Base-by-base conservation (phyloP, 495 filamentous ascomycete genomes). In the Penicillium odoratum region DNA sequence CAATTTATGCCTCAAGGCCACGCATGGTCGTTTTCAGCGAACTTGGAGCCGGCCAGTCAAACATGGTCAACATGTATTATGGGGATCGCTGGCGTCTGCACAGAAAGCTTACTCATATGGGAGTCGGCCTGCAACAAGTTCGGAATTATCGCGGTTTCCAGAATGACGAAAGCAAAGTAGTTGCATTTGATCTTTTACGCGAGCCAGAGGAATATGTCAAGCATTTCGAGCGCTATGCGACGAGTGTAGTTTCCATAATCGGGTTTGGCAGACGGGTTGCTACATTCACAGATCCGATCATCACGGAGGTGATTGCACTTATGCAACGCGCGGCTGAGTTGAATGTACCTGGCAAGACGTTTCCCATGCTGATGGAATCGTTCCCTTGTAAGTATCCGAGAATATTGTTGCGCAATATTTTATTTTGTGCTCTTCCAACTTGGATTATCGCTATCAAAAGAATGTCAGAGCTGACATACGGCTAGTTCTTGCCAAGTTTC, bases 321-420 rank as follows among this genome's bases (percentile, higher is more conserved):
- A 75, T 75, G 72, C 72, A 73, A 25, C 42, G 44, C 8, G 72
- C 72, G 3, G 69, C 70, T 13, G 65, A 67, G 48, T 57, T 75
- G 44, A 73, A 73, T 59, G 72, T 73, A 21, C 83, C 83, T 2
- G 83, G 83, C 15, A 86, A 83, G 59, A 76, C 64, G 0, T 85
- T 85, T 53, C 83, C 83, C 4, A 86, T 86, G 83, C 58, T 85
- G 16, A 75, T 85, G 60, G 82, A 85, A 62, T 84, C 82, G 0
- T 86, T 85, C 42, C 82, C 82, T 5, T 69, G 68, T 73, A 68
- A 43, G 64, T 51, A 29, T 45, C 6, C 26, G 6, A 26, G 31
- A 38, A 16, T 25, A 42, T 2, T 33, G 8, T 33, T 33, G 30
- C 8, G 30, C 13, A 11, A 11, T 36, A 1, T 36, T 36, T 36